Conservation (phyloP, 441 rosid species). For the Monsonia emarginata region DNA sequence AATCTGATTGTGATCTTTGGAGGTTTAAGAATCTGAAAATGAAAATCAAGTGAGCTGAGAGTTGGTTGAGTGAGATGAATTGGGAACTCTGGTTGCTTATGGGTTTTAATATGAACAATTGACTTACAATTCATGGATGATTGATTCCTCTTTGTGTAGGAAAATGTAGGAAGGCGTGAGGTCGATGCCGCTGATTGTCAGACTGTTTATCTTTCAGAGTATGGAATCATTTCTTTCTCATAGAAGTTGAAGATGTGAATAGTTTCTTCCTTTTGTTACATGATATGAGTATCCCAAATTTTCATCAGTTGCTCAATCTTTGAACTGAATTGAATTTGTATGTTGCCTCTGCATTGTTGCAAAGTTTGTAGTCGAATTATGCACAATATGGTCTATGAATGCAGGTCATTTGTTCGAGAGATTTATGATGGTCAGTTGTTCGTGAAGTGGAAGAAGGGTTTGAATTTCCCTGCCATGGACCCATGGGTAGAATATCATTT, state of each 20-base stretch:
- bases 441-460: slow-evolving; percentile 61
- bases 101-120: not conserved
- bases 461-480: slow-evolving; percentile 81
- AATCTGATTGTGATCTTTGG: not conserved
- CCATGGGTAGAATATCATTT: slow-evolving; percentile 54
- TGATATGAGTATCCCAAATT: too few species aligned
- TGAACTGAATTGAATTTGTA: not conserved
- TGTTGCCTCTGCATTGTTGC: too few species aligned
- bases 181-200: slow-evolving; percentile 74
- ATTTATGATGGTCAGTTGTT: slow-evolving; percentile 76
- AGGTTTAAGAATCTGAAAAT: not conserved
- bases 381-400: slow-evolving; percentile 10
- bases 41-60: not conserved
- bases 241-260: not conserved
- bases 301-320: too few species aligned
- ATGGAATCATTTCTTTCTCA: slow-evolving; percentile 25
- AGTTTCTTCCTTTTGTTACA: not conserved
- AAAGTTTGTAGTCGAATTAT: not conserved
- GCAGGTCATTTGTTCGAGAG: slow-evolving; percentile 74
- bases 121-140: not conserved
- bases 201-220: slow-evolving; percentile 78
- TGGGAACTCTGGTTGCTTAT: not conserved
- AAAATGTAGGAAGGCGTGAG: slow-evolving; percentile 52
- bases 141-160: slow-evolving; percentile 32
- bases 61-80: not conserved